These are phyloP conservation scores for Suhomyces bokatorum DNA, from an alignment of 1,139 yeast genomes.

Conservation along the genomic window DNA sequence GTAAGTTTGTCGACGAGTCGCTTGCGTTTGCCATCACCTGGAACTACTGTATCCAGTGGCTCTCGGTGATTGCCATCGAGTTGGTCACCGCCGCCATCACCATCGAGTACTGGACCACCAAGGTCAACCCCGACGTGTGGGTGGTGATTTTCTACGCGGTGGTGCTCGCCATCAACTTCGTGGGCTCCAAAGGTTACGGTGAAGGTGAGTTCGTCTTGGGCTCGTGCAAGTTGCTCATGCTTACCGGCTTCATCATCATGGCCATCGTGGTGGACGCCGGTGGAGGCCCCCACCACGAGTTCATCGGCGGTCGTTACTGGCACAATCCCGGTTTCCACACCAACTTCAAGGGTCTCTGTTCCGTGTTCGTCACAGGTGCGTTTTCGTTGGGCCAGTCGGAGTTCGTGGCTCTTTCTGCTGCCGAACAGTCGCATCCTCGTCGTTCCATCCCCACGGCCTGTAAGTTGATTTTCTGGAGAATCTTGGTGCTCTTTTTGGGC, in stretches of 20 bases:
- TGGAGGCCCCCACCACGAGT: constrained; percentile 24
- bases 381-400: constrained; percentile 47
- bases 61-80: constrained; percentile 42
- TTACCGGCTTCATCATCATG: constrained; percentile 31
- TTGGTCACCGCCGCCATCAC: constrained; percentile 43
- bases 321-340: constrained; percentile 26
- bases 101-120: constrained; percentile 32
- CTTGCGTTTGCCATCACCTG: constrained; percentile 43
- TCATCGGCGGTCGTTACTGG: constrained; percentile 37
- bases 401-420: constrained; percentile 42
- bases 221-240: constrained; percentile 23
- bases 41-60: constrained; percentile 47
- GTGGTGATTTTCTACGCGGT: constrained; percentile 30
- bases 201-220: constrained; percentile 36
- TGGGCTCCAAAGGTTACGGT: constrained; percentile 35
- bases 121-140: constrained; percentile 32
- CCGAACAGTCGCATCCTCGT: constrained; percentile 45
- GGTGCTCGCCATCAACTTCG: constrained; percentile 26
- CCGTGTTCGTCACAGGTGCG: constrained; percentile 45
- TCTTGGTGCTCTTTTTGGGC: constrained; percentile 42
- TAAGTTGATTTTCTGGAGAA: constrained; percentile 42
- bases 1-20: constrained; percentile 39
- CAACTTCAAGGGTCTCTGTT: constrained; percentile 41
- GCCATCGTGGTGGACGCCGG: constrained; percentile 33
- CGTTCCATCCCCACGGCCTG: constrained; percentile 44